phyloP scores from a whole-genome alignment of 2,329 filamentous ascomycete species.

The Aspergillus ochraceoroseus region DNA sequence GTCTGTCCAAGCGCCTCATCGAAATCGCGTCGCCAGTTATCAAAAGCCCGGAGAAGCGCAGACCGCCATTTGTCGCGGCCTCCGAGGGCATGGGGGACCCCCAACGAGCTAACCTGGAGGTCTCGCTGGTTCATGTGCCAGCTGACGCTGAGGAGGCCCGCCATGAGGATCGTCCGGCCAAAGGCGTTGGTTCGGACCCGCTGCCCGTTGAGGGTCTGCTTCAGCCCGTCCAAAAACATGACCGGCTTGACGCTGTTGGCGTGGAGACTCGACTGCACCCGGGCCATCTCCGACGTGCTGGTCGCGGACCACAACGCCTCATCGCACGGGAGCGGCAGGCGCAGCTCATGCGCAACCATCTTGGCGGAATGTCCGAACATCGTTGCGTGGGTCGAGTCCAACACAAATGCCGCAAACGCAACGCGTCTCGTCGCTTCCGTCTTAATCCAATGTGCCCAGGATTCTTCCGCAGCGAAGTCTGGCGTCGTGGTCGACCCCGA shows the following conservation, averaged over 20 bases:
- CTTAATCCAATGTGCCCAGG: conserved; percentile 95
- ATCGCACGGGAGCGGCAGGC: conserved; percentile 84
- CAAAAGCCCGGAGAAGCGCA: conserved; percentile 79
- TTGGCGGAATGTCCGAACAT: conserved; percentile 98
- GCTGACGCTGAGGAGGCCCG: conserved; percentile 83
- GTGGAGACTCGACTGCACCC: conserved; percentile 73
- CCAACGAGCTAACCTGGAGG: conserved; percentile 82
- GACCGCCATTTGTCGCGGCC: conserved; percentile 88
- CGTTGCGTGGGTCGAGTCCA: conserved; percentile 92
- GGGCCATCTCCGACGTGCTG: conserved; percentile 77
- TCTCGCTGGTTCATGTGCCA: conserved; percentile 98
- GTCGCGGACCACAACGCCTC: conserved; percentile 89
- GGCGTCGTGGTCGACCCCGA: conserved; percentile 47
- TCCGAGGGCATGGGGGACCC: conserved; percentile 72
- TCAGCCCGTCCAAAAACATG: conserved; percentile 85
- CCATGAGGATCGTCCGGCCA: conserved; percentile 88
- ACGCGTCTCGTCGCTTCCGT: conserved; percentile 85
- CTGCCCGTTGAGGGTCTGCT: conserved; percentile 79
- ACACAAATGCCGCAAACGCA: conserved; percentile 88
- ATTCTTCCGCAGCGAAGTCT: conserved; percentile 69
- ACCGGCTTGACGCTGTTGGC: conserved; percentile 78
- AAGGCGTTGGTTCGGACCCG: conserved; percentile 88
- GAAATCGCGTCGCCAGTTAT: conserved; percentile 89
- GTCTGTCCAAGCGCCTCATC: conserved; percentile 68
- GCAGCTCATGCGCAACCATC: conserved; percentile 95